phyloP scores from a whole-genome alignment of 1,139 yeast genomes.

The Sugiyamaella neomexicana region DNA sequence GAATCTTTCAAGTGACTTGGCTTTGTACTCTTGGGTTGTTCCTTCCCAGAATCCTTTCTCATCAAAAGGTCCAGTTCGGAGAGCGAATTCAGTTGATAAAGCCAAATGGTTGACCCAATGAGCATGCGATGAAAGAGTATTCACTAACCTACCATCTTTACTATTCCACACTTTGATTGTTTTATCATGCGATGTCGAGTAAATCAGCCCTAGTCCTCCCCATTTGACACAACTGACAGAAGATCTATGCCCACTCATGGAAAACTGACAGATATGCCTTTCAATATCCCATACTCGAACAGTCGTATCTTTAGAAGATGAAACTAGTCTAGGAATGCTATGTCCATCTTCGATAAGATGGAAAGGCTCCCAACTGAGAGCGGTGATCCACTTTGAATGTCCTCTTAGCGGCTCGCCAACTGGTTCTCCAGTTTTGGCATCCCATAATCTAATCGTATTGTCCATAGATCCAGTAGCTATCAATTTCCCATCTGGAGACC shows the following conservation, averaged over 20 bases:
- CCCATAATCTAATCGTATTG: constrained; percentile 85
- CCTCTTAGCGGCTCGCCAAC: constrained; percentile 76
- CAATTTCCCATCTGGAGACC: constrained; percentile 89
- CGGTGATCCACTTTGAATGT: constrained; percentile 86
- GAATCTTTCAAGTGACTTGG: constrained; percentile 60
- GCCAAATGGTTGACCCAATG: constrained; percentile 98
- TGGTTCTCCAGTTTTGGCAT: constrained; percentile 68
- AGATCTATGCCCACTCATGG: constrained; percentile 85
- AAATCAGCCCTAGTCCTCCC: constrained; percentile 87
- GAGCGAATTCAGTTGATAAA: constrained; percentile 82
- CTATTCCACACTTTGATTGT: constrained; percentile 92
- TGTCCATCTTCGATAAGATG: constrained; percentile 70
- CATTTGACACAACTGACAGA: constrained; percentile 93
- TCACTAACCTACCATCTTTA: constrained; percentile 74
- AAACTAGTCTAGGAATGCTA: constrained; percentile 65
- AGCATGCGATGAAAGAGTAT: constrained; percentile 83
- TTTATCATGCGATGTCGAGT: constrained; percentile 93
- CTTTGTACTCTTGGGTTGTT: constrained; percentile 55
- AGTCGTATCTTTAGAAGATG: constrained; percentile 92
- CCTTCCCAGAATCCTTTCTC: constrained; percentile 49
- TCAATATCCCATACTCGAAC: constrained; percentile 87
- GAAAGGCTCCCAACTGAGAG: constrained; percentile 91
- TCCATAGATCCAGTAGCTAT: constrained; percentile 98
- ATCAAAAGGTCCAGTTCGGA: constrained; percentile 81
- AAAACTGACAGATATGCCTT: constrained; percentile 63